These are phyloP conservation scores for Penicillium nucicola DNA, from an alignment of 495 filamentous ascomycete genomes.

Conservation along the genomic window DNA sequence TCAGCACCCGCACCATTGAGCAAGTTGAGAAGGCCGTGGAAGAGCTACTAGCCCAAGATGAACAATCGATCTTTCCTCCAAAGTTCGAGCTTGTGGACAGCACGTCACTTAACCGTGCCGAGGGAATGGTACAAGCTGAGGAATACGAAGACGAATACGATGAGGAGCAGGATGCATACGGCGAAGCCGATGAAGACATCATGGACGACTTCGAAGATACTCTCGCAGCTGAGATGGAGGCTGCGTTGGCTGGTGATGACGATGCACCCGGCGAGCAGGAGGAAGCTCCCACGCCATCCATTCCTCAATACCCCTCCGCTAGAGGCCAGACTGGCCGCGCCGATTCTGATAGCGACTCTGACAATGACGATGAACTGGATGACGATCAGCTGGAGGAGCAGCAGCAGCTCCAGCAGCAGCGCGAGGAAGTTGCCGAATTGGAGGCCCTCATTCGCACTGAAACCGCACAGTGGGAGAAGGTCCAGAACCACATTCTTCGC, in stretches of 20 bases:
- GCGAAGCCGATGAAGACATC: constrained; percentile 45
- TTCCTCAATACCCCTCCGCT: constrained; percentile 37
- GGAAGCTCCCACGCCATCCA: constrained; percentile 32
- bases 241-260: constrained; percentile 51
- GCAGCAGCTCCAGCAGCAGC: constrained; percentile 46
- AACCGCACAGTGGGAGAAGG: constrained; percentile 39
- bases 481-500: constrained; percentile 46
- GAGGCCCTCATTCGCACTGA: constrained; percentile 45
- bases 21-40: constrained; percentile 82
- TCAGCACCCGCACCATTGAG: constrained; percentile 82
- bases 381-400: constrained; percentile 49
- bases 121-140: constrained; percentile 38
- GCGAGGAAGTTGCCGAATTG: constrained; percentile 48
- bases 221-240: constrained; percentile 53
- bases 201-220: constrained; percentile 62
- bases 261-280: constrained; percentile 16
- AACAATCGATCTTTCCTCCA: constrained; percentile 49
- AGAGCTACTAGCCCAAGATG: constrained; percentile 68
- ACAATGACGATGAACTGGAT: constrained; percentile 58
- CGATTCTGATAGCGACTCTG: constrained; percentile 52
- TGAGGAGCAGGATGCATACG: constrained; percentile 56
- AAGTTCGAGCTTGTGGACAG: constrained; percentile 65
- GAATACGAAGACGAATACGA: constrained; percentile 50
- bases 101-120: constrained; percentile 48
- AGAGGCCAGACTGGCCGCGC: constrained; percentile 13